Evolutionary conservation across 2,329 filamentous ascomycete genomes (phyloP).

Genomic region (Plenodomus biglobosus): DNA sequence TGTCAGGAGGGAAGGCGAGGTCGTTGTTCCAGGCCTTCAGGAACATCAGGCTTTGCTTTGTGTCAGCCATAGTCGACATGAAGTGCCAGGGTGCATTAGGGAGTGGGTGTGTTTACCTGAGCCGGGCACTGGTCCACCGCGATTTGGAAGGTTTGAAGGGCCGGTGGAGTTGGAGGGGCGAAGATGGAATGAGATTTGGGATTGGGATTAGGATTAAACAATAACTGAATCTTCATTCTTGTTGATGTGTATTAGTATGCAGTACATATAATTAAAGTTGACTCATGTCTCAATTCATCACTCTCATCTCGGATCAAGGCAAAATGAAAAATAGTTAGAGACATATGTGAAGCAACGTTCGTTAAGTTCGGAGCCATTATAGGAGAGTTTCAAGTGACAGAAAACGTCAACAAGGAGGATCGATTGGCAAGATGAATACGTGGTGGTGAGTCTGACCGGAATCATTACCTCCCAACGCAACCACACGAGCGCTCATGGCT

Average conservation of each 20-base stretch:
- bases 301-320: too few relatives aligned
- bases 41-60: slow-evolving; percentile 81
- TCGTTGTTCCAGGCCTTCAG: slow-evolving; percentile 63
- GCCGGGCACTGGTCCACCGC: slow-evolving; percentile 64
- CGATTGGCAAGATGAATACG: too few relatives aligned
- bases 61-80: slow-evolving; percentile 86
- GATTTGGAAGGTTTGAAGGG: slow-evolving; percentile 65
- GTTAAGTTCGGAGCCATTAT: too few relatives aligned
- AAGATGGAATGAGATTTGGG: slow-evolving; percentile 63
- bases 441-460: neutral
- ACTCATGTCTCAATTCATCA: too few relatives aligned
- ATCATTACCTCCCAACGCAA: neutral
- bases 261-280: too few relatives aligned
- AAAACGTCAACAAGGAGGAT: too few relatives aligned
- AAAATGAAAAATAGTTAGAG: too few relatives aligned
- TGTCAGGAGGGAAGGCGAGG: slow-evolving; percentile 52
- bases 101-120: slow-evolving; percentile 88
- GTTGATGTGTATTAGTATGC: too few relatives aligned
- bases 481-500: neutral
- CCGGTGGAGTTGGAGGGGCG: slow-evolving; percentile 60
- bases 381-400: too few relatives aligned
- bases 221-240: neutral
- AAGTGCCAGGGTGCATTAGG: slow-evolving; percentile 79
- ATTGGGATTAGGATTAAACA: neutral
- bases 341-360: too few relatives aligned